Conservation (phyloP, 1,284 basidiomycete species). For the Takashimella tepidaria region DNA sequence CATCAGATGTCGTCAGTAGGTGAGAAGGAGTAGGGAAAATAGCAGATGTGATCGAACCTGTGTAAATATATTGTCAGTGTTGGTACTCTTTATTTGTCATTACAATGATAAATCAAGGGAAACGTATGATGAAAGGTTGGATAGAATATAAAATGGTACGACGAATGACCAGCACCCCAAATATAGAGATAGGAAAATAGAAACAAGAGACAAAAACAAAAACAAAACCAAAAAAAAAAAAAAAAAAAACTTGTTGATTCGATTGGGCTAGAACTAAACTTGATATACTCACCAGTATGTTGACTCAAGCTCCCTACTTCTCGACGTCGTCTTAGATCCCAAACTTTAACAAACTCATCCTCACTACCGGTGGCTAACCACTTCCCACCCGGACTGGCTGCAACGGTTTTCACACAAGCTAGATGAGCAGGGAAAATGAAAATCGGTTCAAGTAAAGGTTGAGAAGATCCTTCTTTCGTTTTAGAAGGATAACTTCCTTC, state of each 20-base stretch:
- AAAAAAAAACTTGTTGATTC: neutral
- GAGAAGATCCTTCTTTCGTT: too few relatives aligned
- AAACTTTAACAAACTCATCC: slow-evolving; percentile 96
- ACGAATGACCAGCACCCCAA: too few relatives aligned
- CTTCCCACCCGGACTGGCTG: slow-evolving; percentile 83
- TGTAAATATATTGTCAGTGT: neutral
- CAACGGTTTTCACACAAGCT: slow-evolving; percentile 83
- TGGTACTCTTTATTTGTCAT: too few relatives aligned
- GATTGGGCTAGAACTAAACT: neutral
- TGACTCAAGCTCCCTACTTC: slow-evolving; percentile 91
- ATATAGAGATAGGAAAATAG: too few relatives aligned
- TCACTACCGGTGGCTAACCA: slow-evolving; percentile 92
- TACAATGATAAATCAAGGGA: too few relatives aligned
- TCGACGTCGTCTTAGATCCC: slow-evolving; percentile 84
- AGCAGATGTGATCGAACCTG: slow-evolving; percentile 86
- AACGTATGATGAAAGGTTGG: too few relatives aligned
- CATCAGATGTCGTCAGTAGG: slow-evolving; percentile 82
- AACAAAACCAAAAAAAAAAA: neutral
- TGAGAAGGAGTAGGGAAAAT: slow-evolving; percentile 83
- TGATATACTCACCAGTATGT: slow-evolving; percentile 65
- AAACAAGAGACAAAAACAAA: too few relatives aligned
- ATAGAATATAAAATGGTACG: too few relatives aligned
- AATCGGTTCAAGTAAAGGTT: slow-evolving; percentile 61
- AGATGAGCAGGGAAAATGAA: slow-evolving; percentile 98
- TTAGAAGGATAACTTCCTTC: slow-evolving; percentile 55